phyloP scores from a whole-genome alignment of 352 stramenopile species.

The Pythium insidiosum region DNA sequence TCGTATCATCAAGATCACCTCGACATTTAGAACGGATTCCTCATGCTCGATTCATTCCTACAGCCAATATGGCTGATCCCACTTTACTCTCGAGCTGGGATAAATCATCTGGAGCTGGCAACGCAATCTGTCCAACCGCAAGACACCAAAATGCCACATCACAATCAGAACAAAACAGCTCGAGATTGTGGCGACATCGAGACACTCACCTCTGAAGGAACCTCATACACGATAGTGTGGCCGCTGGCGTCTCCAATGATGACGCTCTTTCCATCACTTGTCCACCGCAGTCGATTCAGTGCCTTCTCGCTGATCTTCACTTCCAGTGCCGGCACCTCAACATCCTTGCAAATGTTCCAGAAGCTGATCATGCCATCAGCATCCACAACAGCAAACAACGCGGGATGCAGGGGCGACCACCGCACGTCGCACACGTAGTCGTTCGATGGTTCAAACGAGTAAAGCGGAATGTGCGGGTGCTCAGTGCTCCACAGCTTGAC shows the following conservation, averaged over 20 bases:
- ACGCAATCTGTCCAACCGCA: conserved; percentile 32
- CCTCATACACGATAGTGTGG: conserved; percentile 68
- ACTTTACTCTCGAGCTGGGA: conserved; percentile 58
- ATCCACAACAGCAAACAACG: conserved; percentile 79
- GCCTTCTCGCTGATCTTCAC: conserved; percentile 63
- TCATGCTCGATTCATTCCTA: conserved; percentile 12
- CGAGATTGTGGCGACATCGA: conserved; percentile 1
- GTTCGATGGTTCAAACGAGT: conserved; percentile 81
- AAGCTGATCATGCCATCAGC: conserved; percentile 61
- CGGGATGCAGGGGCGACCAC: conserved; percentile 74
- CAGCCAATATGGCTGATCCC: conserved; percentile 33
- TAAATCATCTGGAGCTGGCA: conserved; percentile 55
- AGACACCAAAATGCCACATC: too few species aligned
- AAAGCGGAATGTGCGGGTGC: conserved; percentile 51
- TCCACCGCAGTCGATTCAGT: conserved; percentile 83
- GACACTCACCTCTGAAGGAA: conserved; percentile 62
- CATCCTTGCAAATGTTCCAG: conserved; percentile 83
- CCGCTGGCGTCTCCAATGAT: conserved; percentile 73
- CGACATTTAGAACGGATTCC: conserved; percentile 22
- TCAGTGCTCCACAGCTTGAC: conserved; percentile 85
- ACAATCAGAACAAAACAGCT: not conserved
- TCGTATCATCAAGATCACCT: not conserved
- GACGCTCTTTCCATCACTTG: conserved; percentile 63
- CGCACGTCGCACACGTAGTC: conserved; percentile 86
- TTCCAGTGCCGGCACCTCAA: conserved; percentile 64